Evolutionary conservation across 2,329 filamentous ascomycete genomes (phyloP).

Genomic region (Fusarium tanahbumbuense): DNA sequence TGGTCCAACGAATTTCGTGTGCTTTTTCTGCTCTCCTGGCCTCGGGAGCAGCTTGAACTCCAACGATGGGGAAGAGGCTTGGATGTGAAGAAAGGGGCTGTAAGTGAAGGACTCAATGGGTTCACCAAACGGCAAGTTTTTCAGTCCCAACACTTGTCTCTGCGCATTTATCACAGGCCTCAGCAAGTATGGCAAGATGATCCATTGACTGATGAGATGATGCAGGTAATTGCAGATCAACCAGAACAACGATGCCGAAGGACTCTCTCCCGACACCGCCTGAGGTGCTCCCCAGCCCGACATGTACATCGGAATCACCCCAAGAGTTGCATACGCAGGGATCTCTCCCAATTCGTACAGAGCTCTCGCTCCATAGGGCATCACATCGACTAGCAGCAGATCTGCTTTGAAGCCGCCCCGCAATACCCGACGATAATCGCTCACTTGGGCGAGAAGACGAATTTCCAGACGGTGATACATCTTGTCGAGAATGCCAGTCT

Average conservation of each 20-base stretch:
- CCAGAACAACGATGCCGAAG: slow-evolving; percentile 44
- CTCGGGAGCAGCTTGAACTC: slow-evolving; percentile 49
- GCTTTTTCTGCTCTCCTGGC: slow-evolving; percentile 25
- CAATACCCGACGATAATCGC: slow-evolving; percentile 51
- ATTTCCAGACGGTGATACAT: slow-evolving; percentile 42
- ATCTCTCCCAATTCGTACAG: slow-evolving; percentile 52
- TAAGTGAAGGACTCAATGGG: slow-evolving; percentile 50
- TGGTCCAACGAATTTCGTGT: slow-evolving; percentile 51
- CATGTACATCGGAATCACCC: slow-evolving; percentile 55
- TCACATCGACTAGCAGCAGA: slow-evolving; percentile 53
- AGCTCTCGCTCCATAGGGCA: slow-evolving; percentile 53
- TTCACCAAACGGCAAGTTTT: slow-evolving; percentile 46
- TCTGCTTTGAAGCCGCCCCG: slow-evolving; percentile 46
- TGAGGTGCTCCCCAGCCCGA: slow-evolving; percentile 47
- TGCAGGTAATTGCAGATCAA: slow-evolving; percentile 45
- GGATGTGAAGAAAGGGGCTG: slow-evolving; percentile 54
- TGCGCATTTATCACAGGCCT: slow-evolving; percentile 49
- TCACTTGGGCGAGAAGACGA: slow-evolving; percentile 51
- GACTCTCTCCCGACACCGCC: slow-evolving; percentile 49
- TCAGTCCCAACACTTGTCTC: slow-evolving; percentile 46
- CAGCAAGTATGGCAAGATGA: slow-evolving; percentile 45
- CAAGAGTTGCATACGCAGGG: slow-evolving; percentile 53
- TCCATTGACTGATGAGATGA: slow-evolving; percentile 46
- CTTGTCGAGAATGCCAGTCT: slow-evolving; percentile 50
- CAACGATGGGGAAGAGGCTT: slow-evolving; percentile 51